phyloP scores from a whole-genome alignment of 306 rosid genomes.

The Datisca glomerata region DNA sequence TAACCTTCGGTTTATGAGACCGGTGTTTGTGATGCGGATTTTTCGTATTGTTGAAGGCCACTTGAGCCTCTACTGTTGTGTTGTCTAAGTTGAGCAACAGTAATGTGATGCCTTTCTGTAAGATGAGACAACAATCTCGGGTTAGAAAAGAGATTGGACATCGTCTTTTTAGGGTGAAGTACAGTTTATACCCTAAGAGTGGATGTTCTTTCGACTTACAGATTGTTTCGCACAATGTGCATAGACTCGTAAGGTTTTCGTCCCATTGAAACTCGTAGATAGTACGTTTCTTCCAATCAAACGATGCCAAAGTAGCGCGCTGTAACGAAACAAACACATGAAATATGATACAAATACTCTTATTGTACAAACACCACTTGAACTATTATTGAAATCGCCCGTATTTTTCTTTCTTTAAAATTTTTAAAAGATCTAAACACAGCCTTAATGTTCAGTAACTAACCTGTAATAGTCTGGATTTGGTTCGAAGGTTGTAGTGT shows the following conservation, averaged over 20 bases:
- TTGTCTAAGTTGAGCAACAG: conserved; percentile 61
- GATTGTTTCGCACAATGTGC: conserved; percentile 83
- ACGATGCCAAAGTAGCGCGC: conserved; percentile 89
- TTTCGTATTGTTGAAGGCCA: conserved; percentile 19
- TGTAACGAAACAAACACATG: conserved; percentile 9
- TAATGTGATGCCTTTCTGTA: conserved; percentile 71
- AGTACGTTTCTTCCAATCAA: conserved; percentile 75
- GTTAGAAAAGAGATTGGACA: too few relatives aligned
- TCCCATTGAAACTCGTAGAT: conserved; percentile 47
- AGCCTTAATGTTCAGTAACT: too few relatives aligned
- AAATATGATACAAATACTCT: too few relatives aligned
- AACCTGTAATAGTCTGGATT: conserved; percentile 83
- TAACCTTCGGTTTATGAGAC: conserved; percentile 6
- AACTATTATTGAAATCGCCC: too few relatives aligned
- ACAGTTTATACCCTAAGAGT: too few relatives aligned
- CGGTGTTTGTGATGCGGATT: conserved; percentile 19
- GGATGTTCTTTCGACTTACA: conserved; percentile 44
- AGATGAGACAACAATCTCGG: conserved; percentile 2
- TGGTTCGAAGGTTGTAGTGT: conserved; percentile 45
- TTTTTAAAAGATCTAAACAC: too few relatives aligned
- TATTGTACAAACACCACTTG: too few relatives aligned
- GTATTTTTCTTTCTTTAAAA: too few relatives aligned
- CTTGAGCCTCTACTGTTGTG: conserved; percentile 23
- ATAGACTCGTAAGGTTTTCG: conserved; percentile 58
- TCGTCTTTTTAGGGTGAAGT: too few relatives aligned